Evolutionary conservation across 179 eudicot species (phyloP).

Genomic region (Drosera spatulata): DNA sequence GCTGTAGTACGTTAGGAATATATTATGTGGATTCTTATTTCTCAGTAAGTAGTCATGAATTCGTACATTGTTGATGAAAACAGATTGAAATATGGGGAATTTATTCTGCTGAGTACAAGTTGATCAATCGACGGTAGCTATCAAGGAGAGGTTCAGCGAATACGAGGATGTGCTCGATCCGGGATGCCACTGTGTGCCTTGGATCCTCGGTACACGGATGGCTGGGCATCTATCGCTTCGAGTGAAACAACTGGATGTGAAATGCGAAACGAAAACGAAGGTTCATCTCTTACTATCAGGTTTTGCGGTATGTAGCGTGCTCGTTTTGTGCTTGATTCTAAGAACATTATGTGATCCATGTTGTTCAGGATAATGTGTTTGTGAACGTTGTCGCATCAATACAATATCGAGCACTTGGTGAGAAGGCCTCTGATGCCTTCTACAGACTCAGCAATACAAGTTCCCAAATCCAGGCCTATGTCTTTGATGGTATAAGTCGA

Average conservation of each 20-base stretch:
- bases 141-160: slow-evolving; percentile 28
- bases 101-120: slow-evolving; percentile 23
- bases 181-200: slow-evolving; percentile 37
- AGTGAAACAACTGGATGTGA: slow-evolving; percentile 28
- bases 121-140: slow-evolving; percentile 26
- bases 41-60: no score
- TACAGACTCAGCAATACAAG: slow-evolving; percentile 33
- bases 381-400: slow-evolving; percentile 36
- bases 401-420: slow-evolving; percentile 27
- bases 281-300: slow-evolving; percentile 7
- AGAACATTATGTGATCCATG: background rate
- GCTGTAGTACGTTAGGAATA: no score
- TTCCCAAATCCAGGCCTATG: slow-evolving; percentile 39
- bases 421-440: slow-evolving; percentile 29
- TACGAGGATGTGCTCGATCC: slow-evolving; percentile 22
- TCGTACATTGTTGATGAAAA: background rate
- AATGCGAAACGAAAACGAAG: slow-evolving; percentile 41
- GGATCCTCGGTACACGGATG: slow-evolving; percentile 21
- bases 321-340: background rate
- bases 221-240: slow-evolving; percentile 31
- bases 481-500: slow-evolving; percentile 27
- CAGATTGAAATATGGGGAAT: slow-evolving; percentile 21
- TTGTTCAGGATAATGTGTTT: slow-evolving; percentile 37
- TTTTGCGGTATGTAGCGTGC: background rate
- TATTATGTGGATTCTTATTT: no score